These are phyloP conservation scores for Colletotrichum brevisporum DNA, from an alignment of 2,329 filamentous ascomycete species.

Conservation along the genomic window DNA sequence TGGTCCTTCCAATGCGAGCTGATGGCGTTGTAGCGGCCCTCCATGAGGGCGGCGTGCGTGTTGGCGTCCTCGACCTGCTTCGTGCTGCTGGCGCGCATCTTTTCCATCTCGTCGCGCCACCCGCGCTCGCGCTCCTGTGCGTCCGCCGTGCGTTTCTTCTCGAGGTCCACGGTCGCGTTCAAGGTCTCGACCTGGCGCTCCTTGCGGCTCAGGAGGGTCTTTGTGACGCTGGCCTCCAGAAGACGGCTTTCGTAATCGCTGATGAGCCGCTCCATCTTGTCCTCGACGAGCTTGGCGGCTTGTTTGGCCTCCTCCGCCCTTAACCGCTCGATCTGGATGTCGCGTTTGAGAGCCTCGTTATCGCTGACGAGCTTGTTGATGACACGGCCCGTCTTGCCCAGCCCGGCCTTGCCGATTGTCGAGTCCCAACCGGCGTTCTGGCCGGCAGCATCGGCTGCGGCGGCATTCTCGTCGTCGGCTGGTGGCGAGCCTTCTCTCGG, in stretches of 20 bases:
- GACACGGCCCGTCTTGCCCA: slow-evolving; percentile 82
- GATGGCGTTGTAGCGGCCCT: slow-evolving; percentile 78
- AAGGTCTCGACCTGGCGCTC: slow-evolving; percentile 82
- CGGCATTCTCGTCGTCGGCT: slow-evolving; percentile 31
- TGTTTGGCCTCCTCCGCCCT: slow-evolving; percentile 80
- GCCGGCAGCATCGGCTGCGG: slow-evolving; percentile 50
- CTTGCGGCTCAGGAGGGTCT: slow-evolving; percentile 78
- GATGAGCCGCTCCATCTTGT: slow-evolving; percentile 78
- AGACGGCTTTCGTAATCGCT: slow-evolving; percentile 79
- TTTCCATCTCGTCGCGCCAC: slow-evolving; percentile 76
- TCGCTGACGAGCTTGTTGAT: slow-evolving; percentile 87
- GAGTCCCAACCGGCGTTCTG: slow-evolving; percentile 70
- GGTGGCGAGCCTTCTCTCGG: slow-evolving; percentile 31
- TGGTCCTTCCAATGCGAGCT: slow-evolving; percentile 77
- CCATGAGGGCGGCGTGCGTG: slow-evolving; percentile 75
- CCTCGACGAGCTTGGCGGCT: slow-evolving; percentile 75
- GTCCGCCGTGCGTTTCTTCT: slow-evolving; percentile 72
- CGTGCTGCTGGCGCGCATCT: slow-evolving; percentile 70
- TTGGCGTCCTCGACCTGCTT: slow-evolving; percentile 76
- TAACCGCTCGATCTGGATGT: slow-evolving; percentile 76
- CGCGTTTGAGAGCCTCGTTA: slow-evolving; percentile 82
- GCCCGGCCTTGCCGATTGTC: slow-evolving; percentile 77
- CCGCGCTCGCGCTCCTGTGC: slow-evolving; percentile 72
- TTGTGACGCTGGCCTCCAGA: slow-evolving; percentile 79
- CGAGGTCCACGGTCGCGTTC: slow-evolving; percentile 73